phyloP scores from a whole-genome alignment of 306 rosid genomes.

The Sindora glabra region DNA sequence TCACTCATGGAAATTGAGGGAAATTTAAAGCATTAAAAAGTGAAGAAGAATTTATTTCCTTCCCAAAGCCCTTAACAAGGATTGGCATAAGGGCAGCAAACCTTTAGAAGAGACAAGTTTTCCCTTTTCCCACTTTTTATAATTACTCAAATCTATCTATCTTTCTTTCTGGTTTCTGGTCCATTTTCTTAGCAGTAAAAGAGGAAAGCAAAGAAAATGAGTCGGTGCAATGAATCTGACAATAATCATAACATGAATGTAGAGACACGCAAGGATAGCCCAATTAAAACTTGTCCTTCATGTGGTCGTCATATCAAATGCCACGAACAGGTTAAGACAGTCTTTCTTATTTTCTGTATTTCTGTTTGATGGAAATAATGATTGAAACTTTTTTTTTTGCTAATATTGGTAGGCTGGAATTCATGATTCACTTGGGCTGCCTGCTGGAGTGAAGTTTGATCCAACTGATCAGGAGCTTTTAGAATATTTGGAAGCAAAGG shows the following conservation, averaged over 20 bases:
- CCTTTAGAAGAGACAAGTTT: conserved; percentile 46
- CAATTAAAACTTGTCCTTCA: conserved; percentile 51
- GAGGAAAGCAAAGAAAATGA: conserved; percentile 37
- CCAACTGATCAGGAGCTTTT: conserved; percentile 75
- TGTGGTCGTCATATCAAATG: conserved; percentile 70
- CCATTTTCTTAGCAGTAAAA: conserved; percentile 7
- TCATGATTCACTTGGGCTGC: conserved; percentile 59
- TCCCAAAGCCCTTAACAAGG: too few species aligned
- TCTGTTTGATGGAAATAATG: too few species aligned
- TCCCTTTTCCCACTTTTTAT: conserved; percentile 22
- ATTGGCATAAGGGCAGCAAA: too few species aligned
- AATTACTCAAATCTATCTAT: conserved; percentile 16
- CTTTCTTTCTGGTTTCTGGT: conserved; percentile 3
- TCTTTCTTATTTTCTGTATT: background rate
- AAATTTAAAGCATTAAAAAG: conserved; percentile 28
- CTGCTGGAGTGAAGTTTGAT: conserved; percentile 81
- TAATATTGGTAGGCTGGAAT: conserved; percentile 36
- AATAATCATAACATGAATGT: conserved; percentile 23
- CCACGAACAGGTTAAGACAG: conserved; percentile 53
- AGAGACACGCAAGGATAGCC: conserved; percentile 38
- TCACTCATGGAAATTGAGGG: conserved; percentile 18
- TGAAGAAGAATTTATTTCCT: conserved; percentile 43
- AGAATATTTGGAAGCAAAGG: conserved; percentile 64
- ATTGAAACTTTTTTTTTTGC: background rate
- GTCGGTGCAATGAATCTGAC: conserved; percentile 37